phyloP scores from a whole-genome alignment of 257 asterid species.

The Plantago elongata region DNA sequence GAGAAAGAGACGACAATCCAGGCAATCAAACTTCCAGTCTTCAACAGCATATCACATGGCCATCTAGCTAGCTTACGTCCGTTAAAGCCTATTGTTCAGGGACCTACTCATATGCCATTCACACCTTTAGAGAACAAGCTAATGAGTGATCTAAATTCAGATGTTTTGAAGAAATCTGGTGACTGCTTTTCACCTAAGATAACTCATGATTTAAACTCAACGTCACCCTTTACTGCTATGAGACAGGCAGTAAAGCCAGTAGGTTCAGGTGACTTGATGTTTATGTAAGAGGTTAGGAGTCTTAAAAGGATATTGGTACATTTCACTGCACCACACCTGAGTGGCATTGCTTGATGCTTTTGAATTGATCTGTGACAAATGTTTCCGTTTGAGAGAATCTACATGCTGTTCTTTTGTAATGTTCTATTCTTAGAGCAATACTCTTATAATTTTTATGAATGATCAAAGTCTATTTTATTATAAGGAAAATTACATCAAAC shows the following conservation, averaged over 20 bases:
- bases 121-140: slow-evolving; percentile 47
- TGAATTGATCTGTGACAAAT: neutral
- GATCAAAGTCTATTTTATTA: too few species aligned
- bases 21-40: slow-evolving; percentile 54
- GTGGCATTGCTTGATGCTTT: slow-evolving; percentile 1
- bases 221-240: slow-evolving; percentile 30
- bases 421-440: too few species aligned
- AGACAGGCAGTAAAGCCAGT: slow-evolving; percentile 6
- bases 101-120: slow-evolving; percentile 32
- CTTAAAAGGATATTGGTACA: neutral
- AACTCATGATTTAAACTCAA: slow-evolving; percentile 29
- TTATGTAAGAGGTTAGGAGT: neutral
- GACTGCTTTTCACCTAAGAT: slow-evolving; percentile 29
- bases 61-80: slow-evolving; percentile 64
- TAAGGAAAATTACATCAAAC: too few species aligned
- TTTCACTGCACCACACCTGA: slow-evolving; percentile 15
- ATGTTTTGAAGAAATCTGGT: slow-evolving; percentile 14
- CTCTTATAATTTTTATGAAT: too few species aligned
- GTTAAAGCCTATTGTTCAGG: slow-evolving; percentile 18
- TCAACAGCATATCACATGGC: slow-evolving; percentile 51
- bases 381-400: too few species aligned
- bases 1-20: slow-evolving; percentile 49
- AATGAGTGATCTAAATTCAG: slow-evolving; percentile 24
- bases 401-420: too few species aligned
- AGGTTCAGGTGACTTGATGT: neutral